Conservation (phyloP, 352 stramenopile species). For the Aphanomyces astaci region DNA sequence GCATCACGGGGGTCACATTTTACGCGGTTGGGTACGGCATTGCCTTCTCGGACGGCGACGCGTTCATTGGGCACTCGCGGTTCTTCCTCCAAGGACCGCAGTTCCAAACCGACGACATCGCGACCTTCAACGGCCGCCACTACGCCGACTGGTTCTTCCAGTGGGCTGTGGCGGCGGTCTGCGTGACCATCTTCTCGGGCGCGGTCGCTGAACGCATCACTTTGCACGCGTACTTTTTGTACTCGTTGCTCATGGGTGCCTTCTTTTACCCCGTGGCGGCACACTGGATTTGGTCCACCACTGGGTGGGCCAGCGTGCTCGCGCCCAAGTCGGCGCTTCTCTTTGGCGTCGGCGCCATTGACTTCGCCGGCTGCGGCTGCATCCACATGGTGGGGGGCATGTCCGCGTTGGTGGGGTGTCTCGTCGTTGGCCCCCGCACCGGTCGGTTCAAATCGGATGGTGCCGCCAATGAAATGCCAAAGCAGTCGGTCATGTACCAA, state of each 20-base stretch:
- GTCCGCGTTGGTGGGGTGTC: conserved; percentile 47
- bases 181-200: conserved; percentile 64
- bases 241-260: conserved; percentile 42
- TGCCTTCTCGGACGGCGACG: conserved; percentile 26
- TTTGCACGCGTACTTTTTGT: conserved; percentile 49
- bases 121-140: conserved; percentile 21
- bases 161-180: conserved; percentile 55
- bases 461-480: conserved; percentile 29
- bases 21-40: conserved; percentile 61
- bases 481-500: conserved; percentile 39
- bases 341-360: conserved; percentile 36
- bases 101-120: background rate
- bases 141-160: conserved; percentile 63
- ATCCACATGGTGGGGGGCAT: conserved; percentile 61
- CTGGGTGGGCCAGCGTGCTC: conserved; percentile 33
- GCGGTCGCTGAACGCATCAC: conserved; percentile 53
- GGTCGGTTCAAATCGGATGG: conserved; percentile 57
- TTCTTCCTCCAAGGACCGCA: conserved; percentile 28
- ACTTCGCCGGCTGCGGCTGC: conserved; percentile 58
- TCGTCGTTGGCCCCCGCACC: conserved; percentile 49
- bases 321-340: conserved; percentile 17
- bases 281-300: conserved; percentile 41
- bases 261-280: conserved; percentile 68
- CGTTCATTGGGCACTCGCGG: conserved; percentile 22
- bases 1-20: conserved; percentile 43